Evolutionary conservation across 345 rosid genomes (phyloP).

Genomic region (Moricandia moricandioides): DNA sequence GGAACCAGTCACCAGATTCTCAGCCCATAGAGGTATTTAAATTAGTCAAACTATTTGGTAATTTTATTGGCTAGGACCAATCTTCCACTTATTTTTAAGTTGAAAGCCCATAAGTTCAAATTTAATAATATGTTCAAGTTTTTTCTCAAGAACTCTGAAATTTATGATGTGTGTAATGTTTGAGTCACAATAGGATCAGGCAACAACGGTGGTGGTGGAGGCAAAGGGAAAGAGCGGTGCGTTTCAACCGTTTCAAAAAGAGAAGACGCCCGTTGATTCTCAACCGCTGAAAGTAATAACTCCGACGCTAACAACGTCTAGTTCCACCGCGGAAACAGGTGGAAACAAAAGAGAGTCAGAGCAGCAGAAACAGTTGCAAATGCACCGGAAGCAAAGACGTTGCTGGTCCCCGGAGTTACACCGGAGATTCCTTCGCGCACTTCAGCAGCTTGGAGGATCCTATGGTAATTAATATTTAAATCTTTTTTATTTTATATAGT

Average conservation of each 20-base stretch:
- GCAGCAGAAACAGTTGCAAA: neutral
- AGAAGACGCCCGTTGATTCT: slow-evolving; percentile 47
- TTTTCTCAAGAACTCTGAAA: neutral
- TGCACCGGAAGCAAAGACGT: slow-evolving; percentile 69
- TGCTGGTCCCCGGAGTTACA: slow-evolving; percentile 97
- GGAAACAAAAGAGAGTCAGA: slow-evolving; percentile 38
- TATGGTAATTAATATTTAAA: slow-evolving; percentile 32
- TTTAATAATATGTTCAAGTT: slow-evolving; percentile 38
- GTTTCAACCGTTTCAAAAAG: slow-evolving; percentile 72
- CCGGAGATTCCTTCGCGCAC: slow-evolving; percentile 74
- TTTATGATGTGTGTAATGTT: neutral
- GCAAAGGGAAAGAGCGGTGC: slow-evolving; percentile 69
- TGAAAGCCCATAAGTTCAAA: too few relatives aligned
- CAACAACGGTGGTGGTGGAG: slow-evolving; percentile 46
- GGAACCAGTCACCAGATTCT: slow-evolving; percentile 82
- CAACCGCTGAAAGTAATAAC: slow-evolving; percentile 3
- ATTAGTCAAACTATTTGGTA: slow-evolving; percentile 6
- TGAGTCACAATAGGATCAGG: slow-evolving; percentile 51
- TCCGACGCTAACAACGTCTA: slow-evolving; percentile 47
- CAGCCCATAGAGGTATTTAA: slow-evolving; percentile 28
- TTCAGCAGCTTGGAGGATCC: slow-evolving; percentile 93
- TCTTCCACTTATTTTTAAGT: too few relatives aligned
- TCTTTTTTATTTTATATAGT: neutral
- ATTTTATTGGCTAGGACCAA: too few relatives aligned
- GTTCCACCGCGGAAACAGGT: slow-evolving; percentile 36